Evolutionary conservation across 345 rosid genomes (phyloP).

Genomic region (Zanthoxylum bungeanum): DNA sequence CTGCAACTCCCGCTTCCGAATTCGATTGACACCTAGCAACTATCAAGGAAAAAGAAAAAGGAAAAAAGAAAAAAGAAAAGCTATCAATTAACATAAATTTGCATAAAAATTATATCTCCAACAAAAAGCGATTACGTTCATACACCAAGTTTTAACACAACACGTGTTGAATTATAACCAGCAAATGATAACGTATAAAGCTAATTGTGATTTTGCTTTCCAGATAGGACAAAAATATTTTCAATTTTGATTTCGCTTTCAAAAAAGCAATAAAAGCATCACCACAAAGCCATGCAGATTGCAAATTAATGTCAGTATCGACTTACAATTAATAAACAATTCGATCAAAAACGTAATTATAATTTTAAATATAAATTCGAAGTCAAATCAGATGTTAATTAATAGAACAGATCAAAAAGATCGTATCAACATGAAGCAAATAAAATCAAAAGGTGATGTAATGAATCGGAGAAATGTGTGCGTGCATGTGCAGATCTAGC

Average conservation of each 20-base stretch:
- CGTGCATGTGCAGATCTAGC: conserved; percentile 36
- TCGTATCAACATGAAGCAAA: not conserved
- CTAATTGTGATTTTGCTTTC: no score
- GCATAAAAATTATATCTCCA: not conserved
- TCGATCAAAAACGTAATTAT: not conserved
- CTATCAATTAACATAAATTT: not conserved
- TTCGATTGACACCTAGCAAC: conserved; percentile 74
- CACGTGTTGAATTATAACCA: not conserved
- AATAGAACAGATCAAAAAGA: conserved; percentile 13
- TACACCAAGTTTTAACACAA: no score
- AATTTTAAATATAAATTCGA: not conserved
- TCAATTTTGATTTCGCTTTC: no score
- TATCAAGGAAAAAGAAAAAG: conserved; percentile 22
- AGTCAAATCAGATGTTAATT: conserved; percentile 5
- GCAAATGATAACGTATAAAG: not conserved
- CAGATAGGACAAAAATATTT: no score
- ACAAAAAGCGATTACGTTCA: not conserved
- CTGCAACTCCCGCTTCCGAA: conserved; percentile 43
- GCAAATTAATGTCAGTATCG: not conserved
- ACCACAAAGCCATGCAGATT: not conserved
- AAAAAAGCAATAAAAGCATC: not conserved
- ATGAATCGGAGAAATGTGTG: not conserved
- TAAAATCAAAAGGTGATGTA: not conserved
- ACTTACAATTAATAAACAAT: not conserved
- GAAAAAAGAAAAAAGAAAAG: conserved; percentile 11